Evolutionary conservation across 2,329 filamentous ascomycete genomes (phyloP), one percentile per base, ranked within the genome.

Genomic region (Herpotrichia juniperi): DNA sequence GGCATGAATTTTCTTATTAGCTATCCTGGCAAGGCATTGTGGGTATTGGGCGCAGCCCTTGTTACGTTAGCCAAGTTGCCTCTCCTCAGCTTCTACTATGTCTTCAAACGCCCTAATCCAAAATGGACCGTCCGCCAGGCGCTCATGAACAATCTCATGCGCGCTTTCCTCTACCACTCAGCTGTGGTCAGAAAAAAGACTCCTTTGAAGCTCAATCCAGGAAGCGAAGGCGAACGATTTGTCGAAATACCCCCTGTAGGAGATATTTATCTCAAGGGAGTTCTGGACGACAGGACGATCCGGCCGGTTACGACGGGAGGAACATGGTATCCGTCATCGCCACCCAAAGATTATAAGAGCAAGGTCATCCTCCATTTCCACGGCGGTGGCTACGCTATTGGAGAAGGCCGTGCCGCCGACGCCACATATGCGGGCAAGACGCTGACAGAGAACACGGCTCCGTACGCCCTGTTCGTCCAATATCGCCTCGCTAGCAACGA

Each of bases 291-390:
- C 40, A 31, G 45, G 42, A 45, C 48, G 24, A 50, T 45, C 25
- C 40, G 48, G 21, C 48, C 48, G 16, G 40, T 50, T 24, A 39
- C 16, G 31, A 50, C 31, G 34, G 48, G 48, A 24, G 40, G 42
- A 28, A 51, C 42, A 4, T 51, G 48, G 48, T 51, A 46, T 25
- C 48, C 48, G 28, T 28, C 48, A 9, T 21, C 34, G 5, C 42
- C 42, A 26, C 48, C 42, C 25, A 35, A 51, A 35, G 43, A 46
- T 30, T 34, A 24, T 30, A 46, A 46, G 28, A 26, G 30, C 30
- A 46, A n/a, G 12, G 66, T 77, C 1, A 59, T 76, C n/a, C 64
- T 78, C 24, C 76, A 78, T 53, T 67, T 78, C 51, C 76, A 78
- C 58, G 75, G 76, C 25, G 76, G 76, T 35, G 75, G 70, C 1